These are phyloP conservation scores for Aspergillus novoparasiticus DNA, from an alignment of 2,329 filamentous ascomycete genomes.

Conservation along the genomic window DNA sequence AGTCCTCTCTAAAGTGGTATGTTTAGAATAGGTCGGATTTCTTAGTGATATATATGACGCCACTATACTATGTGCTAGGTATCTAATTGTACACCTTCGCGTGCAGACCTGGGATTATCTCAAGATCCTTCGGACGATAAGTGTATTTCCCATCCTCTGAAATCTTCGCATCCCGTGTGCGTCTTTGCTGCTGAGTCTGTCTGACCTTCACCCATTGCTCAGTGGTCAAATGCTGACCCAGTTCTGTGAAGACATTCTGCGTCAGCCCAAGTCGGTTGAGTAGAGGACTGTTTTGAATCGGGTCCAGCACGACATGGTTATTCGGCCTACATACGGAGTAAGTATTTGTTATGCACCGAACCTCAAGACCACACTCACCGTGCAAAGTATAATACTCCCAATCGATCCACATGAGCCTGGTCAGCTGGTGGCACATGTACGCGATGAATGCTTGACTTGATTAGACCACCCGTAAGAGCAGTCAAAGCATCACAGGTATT, in stretches of 20 bases:
- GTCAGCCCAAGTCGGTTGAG: constrained; percentile 41
- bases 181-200: constrained; percentile 48
- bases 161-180: constrained; percentile 36
- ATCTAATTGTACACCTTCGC: constrained; percentile 42
- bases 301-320: constrained; percentile 44
- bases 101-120: constrained; percentile 46
- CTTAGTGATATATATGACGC: not conserved
- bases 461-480: constrained; percentile 52
- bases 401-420: constrained; percentile 48
- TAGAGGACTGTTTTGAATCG: constrained; percentile 42
- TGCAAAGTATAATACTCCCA: constrained; percentile 51
- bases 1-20: no score
- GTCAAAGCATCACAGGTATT: constrained; percentile 55
- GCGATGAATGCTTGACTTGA: constrained; percentile 55
- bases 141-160: constrained; percentile 41
- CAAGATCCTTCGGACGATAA: constrained; percentile 39
- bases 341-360: accelerated
- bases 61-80: not conserved
- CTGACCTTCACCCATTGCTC: constrained; percentile 46
- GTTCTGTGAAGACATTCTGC: constrained; percentile 42
- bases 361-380: constrained; percentile 29
- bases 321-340: constrained; percentile 34
- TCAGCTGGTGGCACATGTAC: constrained; percentile 53
- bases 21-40: no score
- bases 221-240: constrained; percentile 44